A percentile compares a stretch with the other conserved stretches of the same genome.
phyloP scores from a whole-genome alignment of 1,284 basidiomycete species.

The Ceratobasidium sp. region DNA sequence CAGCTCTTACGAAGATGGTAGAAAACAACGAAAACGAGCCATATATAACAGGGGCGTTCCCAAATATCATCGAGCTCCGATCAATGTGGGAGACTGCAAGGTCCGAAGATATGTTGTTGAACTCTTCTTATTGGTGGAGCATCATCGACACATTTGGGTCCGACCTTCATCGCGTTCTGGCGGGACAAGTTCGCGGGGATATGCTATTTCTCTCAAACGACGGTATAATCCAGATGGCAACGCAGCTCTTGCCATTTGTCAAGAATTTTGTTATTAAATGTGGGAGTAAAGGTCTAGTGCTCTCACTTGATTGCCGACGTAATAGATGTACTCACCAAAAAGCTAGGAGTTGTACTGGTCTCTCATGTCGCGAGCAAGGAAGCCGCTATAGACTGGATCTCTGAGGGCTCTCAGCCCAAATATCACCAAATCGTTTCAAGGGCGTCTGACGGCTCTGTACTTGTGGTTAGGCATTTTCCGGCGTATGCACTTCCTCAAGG shows the following conservation, averaged over 20 bases:
- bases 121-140: constrained; percentile 69
- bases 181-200: constrained; percentile 66
- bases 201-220: constrained; percentile 74
- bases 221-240: constrained; percentile 82
- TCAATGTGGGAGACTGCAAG: constrained; percentile 67
- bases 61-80: constrained; percentile 82
- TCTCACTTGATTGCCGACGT: constrained; percentile 4
- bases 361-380: constrained; percentile 67
- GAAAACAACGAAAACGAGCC: constrained; percentile 48
- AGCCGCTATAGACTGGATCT: constrained; percentile 55
- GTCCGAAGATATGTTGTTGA: constrained; percentile 47
- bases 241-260: constrained; percentile 84
- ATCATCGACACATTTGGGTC: constrained; percentile 71
- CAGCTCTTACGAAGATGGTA: constrained; percentile 64
- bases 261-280: constrained; percentile 86
- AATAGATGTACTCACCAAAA: background rate
- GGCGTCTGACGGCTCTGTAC: constrained; percentile 62
- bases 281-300: constrained; percentile 65
- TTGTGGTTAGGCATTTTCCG: constrained; percentile 80
- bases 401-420: constrained; percentile 60
- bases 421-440: constrained; percentile 67
- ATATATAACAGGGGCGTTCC: constrained; percentile 75
- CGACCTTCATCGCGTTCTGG: constrained; percentile 74
- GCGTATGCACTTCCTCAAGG: constrained; percentile 64
- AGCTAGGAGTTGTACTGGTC: constrained; percentile 70